Conservation (phyloP, 495 filamentous ascomycete genomes). For the Tetracladium marchalianum region DNA sequence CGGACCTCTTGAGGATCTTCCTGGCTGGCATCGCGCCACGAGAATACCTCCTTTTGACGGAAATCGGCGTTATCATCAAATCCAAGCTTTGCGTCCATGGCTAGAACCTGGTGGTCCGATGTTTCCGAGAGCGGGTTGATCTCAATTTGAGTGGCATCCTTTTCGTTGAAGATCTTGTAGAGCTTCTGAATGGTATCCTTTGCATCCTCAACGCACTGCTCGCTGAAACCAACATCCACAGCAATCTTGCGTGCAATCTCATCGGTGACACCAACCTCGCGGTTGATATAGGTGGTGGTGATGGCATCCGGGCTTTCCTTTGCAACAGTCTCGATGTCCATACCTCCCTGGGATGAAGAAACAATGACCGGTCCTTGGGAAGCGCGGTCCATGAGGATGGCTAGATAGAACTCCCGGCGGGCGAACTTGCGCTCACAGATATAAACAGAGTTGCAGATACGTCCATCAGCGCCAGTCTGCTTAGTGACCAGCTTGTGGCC, state of each 20-base stretch:
- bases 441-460: conserved; percentile 91
- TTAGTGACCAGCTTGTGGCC: conserved; percentile 99
- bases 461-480: conserved; percentile 87
- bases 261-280: conserved; percentile 90
- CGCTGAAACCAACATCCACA: conserved; percentile 87
- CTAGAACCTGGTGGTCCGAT: conserved; percentile 90
- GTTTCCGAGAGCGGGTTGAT: conserved; percentile 98
- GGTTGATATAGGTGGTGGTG: conserved; percentile 83
- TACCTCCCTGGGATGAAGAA: conserved; percentile 93
- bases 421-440: conserved; percentile 99
- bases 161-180: conserved; percentile 96
- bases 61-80: conserved; percentile 99
- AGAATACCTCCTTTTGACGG: conserved; percentile 92
- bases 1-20: conserved; percentile 97
- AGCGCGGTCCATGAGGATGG: conserved; percentile 91
- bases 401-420: conserved; percentile 96
- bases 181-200: conserved; percentile 95
- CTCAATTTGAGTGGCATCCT: conserved; percentile 97
- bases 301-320: conserved; percentile 97
- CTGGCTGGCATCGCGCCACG: conserved; percentile 85
- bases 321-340: conserved; percentile 97
- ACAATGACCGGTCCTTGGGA: conserved; percentile 92
- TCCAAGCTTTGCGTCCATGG: conserved; percentile 96
- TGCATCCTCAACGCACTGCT: conserved; percentile 91
- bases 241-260: conserved; percentile 87